phyloP scores from a whole-genome alignment of 768 basidiomycete species.

The Suillus lakei region DNA sequence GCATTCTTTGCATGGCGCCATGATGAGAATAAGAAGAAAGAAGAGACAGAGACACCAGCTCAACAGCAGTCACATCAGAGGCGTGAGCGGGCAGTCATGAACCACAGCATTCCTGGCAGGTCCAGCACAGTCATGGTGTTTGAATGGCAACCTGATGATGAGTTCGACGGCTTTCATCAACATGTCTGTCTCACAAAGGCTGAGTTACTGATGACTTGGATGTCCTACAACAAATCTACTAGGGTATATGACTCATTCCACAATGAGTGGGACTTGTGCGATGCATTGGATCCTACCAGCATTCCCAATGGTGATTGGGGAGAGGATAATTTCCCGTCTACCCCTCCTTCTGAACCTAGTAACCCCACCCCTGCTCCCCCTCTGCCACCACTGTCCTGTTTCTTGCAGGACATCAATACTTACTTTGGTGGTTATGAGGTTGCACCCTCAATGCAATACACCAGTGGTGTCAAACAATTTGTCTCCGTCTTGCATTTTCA shows the following conservation, averaged over 20 bases:
- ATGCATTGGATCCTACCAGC: not conserved
- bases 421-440: no score
- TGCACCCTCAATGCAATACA: no score
- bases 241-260: not conserved
- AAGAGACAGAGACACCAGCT: not conserved
- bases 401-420: no score
- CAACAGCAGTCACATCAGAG: not conserved
- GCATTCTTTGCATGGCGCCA: not conserved
- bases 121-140: not conserved
- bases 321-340: no score
- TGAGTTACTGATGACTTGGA: not conserved
- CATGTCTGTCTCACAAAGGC: not conserved
- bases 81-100: no score
- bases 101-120: no score
- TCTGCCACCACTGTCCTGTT: no score
- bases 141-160: not conserved
- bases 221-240: not conserved
- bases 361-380: no score
- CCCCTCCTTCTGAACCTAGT: no score
- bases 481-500: not conserved
- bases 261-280: constrained; percentile 6
- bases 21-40: not conserved
- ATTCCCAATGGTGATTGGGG: not conserved
- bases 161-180: not conserved
- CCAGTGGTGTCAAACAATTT: not conserved